Percentiles rank a stretch among this genome's conserved stretches.
Evolutionary conservation across 208 protist species (phyloP).

Genomic region (Crithidia bombi): DNA sequence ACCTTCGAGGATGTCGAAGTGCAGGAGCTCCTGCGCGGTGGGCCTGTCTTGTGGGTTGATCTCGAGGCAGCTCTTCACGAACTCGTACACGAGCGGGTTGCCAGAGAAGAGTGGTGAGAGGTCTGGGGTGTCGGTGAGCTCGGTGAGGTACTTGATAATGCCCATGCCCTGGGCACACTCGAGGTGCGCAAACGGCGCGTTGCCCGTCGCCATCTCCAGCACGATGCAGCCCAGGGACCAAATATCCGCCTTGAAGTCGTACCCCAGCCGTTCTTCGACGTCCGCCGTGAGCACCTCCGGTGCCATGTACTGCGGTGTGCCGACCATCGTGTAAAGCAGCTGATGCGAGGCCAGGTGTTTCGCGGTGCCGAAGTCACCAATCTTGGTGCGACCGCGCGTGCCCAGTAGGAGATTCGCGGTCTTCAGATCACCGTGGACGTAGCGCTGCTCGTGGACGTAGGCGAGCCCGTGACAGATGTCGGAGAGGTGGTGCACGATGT

Average conservation of each 20-base stretch:
- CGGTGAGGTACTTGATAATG: conserved; percentile 83
- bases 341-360: conserved; percentile 78
- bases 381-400: conserved; percentile 84
- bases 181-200: conserved; percentile 73
- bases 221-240: conserved; percentile 92
- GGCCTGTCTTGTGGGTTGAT: conserved; percentile 71
- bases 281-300: conserved; percentile 88
- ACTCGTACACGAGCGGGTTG: conserved; percentile 77
- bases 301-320: conserved; percentile 94
- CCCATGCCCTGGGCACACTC: conserved; percentile 77
- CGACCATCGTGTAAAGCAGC: conserved; percentile 79
- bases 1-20: conserved; percentile 72
- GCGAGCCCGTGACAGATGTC: conserved; percentile 87
- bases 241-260: conserved; percentile 91
- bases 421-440: conserved; percentile 93
- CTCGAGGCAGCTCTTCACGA: conserved; percentile 77
- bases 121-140: conserved; percentile 79
- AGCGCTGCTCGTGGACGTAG: conserved; percentile 89
- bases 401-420: conserved; percentile 90
- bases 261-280: conserved; percentile 51
- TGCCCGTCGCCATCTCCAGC: conserved; percentile 87
- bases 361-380: conserved; percentile 95
- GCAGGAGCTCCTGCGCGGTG: conserved; percentile 74
- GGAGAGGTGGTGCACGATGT: conserved; percentile 77
- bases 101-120: conserved; percentile 68